Evolutionary conservation across 2,329 filamentous ascomycete genomes (phyloP), one percentile per base, ranked within the genome.

Genomic region (Penicillium sp.): DNA sequence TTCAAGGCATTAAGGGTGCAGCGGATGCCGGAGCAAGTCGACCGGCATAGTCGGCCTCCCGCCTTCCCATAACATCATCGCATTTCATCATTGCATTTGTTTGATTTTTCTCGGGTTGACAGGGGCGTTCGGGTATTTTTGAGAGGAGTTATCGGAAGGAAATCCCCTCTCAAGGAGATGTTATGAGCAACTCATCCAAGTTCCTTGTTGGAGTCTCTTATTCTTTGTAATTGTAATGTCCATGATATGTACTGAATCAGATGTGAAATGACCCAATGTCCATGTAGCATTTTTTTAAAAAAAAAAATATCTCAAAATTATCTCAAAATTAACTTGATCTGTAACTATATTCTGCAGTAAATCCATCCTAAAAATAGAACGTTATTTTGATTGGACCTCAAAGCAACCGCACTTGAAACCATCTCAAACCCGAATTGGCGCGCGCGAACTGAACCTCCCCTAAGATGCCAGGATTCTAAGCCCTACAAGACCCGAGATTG

Each of bases 21-120:
- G 61, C 61, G 42, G 72, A 74, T 42, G 64, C 66, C 13, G 72
- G 64, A 39, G 61, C 66, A 44, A 68, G 58, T 56, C 65, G 67
- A 50, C 71, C 72, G 32, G 64, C 71, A 49, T 74, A 69, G 72
- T 57, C 55, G 53, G 35, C 39, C 31, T 32, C n/a, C 11, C 24
- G 18, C 13, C 7, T 22, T 10, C 14, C 3, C 18, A 37, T 29
- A 38, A 13, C 31, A 32, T 57, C 22, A 26, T 26, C 24, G 24
- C 24, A 40, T 51, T 56, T 42, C 31, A 37, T 57, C 29, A 46
- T 57, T 56, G 49, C 42, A 47, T 50, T 39, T 42, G 26, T 24
- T 14, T 48, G 20, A 14, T 32, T 26, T 24, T 45, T 32, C 40
- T 43, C 5, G 50, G 37, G 32, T 48, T 44, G 45, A 43, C 13